phyloP scores from a whole-genome alignment of 495 filamentous ascomycete species.

The Trypethelium eluteriae region DNA sequence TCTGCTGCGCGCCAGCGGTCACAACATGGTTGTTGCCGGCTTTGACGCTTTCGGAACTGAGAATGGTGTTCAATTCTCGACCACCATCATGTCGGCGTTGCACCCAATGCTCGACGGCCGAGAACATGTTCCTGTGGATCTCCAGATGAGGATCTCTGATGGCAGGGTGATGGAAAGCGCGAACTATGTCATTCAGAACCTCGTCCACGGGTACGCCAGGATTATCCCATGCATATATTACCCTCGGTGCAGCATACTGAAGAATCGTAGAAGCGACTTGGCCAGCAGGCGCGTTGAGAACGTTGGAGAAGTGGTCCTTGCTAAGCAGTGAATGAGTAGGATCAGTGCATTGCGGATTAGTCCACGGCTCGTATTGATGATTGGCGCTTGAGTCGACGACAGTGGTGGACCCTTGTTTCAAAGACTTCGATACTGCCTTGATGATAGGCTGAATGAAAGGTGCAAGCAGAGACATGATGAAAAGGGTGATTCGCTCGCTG shows the following conservation, averaged over 20 bases:
- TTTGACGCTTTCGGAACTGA: slow-evolving; percentile 74
- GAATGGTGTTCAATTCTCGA: slow-evolving; percentile 54
- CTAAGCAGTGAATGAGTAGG: slow-evolving; percentile 92
- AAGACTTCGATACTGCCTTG: slow-evolving; percentile 66
- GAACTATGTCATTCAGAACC: slow-evolving; percentile 66
- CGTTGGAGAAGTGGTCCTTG: slow-evolving; percentile 94
- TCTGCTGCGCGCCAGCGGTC: background rate
- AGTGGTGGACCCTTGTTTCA: slow-evolving; percentile 74
- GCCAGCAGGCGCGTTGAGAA: slow-evolving; percentile 81
- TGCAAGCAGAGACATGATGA: slow-evolving; percentile 79
- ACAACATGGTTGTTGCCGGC: slow-evolving; percentile 63
- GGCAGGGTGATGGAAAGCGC: slow-evolving; percentile 84
- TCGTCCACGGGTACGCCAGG: slow-evolving; percentile 67
- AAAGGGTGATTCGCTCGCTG: slow-evolving; percentile 80
- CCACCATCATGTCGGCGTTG: slow-evolving; percentile 56
- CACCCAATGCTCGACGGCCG: slow-evolving; percentile 69
- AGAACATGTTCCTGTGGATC: slow-evolving; percentile 79
- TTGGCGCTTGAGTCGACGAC: slow-evolving; percentile 73
- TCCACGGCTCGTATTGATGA: slow-evolving; percentile 89
- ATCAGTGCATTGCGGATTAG: slow-evolving; percentile 72
- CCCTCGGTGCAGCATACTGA: slow-evolving; percentile 74
- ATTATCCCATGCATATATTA: slow-evolving; percentile 88
- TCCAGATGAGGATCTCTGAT: slow-evolving; percentile 62
- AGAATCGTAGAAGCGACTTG: slow-evolving; percentile 70
- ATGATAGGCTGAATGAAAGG: slow-evolving; percentile 89